Evolutionary conservation across 768 basidiomycete species (phyloP), one percentile per base, ranked within the genome.

Genomic region (Hygrocybe punicea): DNA sequence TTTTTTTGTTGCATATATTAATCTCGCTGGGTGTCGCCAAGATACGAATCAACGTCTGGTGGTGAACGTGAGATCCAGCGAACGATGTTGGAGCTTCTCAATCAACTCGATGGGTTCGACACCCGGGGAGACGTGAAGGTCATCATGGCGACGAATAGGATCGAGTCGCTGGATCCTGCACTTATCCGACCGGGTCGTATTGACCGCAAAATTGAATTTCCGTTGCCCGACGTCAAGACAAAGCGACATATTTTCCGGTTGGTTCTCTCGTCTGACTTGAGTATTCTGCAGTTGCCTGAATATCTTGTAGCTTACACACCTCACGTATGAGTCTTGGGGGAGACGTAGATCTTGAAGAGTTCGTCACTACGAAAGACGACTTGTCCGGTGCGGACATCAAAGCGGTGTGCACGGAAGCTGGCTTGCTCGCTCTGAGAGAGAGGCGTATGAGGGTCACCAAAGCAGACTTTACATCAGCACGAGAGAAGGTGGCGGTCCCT

Each of bases 61-160:
- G 97, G 97, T 60, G 96, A 99, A 75, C 91, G 96, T 62, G 97
- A 99, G 77, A 98, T 99, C 63, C 97, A 99, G 71, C 85, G 97
- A 57, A 99, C 97, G 14, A 98, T 99, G 97, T 80, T 98, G 75
- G 97, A 99, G 71, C 81, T 99, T 49, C 83, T 99, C 51, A 99
- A 99, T 70, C 97, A 99, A 73, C 81, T 99, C 39, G 97, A 99
- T 65, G 97, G 97, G n/a, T 98, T 99, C 72, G 97, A 99, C 69
- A 94, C 94, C 5, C 86, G 95, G 55, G 96, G 96, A n/a, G 97
- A 98, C 68, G 95, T 99, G 57, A 99, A 98, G 74, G 96, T 99
- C 63, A 98, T 99, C 71, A 98, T 98, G 97, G 97, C 97, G 11
- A 99, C 97, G 5, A 99, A 99, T 76, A 87, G 83, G 75, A 99